A percentile compares a stretch with the other conserved stretches of the same genome.
Conservation (phyloP, 108 stramenopile genomes). For the Stephanodiscus minutulus region DNA sequence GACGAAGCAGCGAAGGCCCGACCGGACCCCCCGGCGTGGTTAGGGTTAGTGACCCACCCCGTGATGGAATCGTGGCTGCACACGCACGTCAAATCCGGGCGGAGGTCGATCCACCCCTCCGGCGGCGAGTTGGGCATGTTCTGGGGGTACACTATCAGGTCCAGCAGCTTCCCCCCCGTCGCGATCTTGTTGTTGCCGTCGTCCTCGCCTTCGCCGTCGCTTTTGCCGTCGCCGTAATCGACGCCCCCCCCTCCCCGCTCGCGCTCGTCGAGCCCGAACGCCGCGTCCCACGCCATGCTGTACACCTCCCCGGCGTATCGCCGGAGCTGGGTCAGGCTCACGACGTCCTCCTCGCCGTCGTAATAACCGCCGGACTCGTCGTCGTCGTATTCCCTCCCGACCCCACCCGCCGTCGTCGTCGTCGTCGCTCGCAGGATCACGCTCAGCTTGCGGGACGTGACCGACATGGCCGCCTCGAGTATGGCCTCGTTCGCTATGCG, state of each 20-base stretch:
- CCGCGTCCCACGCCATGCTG: conserved; percentile 78
- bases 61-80: conserved; percentile 77
- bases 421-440: conserved; percentile 70
- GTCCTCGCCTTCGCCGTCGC: conserved; percentile 5
- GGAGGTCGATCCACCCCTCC: conserved; percentile 73
- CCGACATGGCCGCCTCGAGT: conserved; percentile 65
- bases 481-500: conserved; percentile 91
- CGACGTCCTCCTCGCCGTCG: conserved; percentile 15
- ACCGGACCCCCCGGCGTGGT: conserved; percentile 55
- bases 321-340: conserved; percentile 69
- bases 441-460: conserved; percentile 61
- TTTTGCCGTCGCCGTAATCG: conserved; percentile 3
- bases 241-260: conserved; percentile 8
- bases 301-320: conserved; percentile 88
- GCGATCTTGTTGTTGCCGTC: conserved; percentile 14
- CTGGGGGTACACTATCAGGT: conserved; percentile 88
- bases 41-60: conserved; percentile 71
- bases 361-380: conserved; percentile 20
- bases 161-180: conserved; percentile 54
- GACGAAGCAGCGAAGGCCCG: conserved; percentile 27
- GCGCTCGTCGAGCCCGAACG: conserved; percentile 45
- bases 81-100: conserved; percentile 71
- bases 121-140: conserved; percentile 86
- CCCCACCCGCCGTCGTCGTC: no score
- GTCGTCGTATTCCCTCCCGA: no score